A percentile compares a stretch with the other conserved stretches of the same genome.
Conservation (phyloP, 495 filamentous ascomycete species). For the Neurospora sp. region DNA sequence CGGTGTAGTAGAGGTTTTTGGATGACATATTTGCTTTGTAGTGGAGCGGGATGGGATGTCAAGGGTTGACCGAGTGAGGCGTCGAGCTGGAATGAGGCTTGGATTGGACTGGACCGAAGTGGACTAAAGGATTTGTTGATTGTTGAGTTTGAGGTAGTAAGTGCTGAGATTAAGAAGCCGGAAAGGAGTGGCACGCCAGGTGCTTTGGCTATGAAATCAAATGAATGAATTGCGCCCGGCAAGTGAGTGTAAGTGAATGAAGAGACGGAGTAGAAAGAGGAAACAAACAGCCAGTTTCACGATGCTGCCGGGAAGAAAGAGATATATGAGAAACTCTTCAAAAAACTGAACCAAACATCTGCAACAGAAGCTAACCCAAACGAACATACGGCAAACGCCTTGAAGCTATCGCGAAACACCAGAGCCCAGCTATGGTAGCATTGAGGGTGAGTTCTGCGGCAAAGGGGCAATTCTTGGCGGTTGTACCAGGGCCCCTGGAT, state of each 20-base stretch:
- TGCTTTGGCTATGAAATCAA: background rate
- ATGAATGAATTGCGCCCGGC: background rate
- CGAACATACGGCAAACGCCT: background rate
- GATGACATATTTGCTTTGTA: background rate
- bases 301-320: background rate
- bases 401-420: background rate
- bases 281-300: background rate
- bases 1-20: constrained; percentile 15
- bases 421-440: background rate
- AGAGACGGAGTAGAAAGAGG: background rate
- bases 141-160: background rate
- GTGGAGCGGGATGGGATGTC: background rate
- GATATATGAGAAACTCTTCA: background rate
- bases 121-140: background rate
- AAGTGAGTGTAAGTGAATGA: background rate
- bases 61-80: background rate
- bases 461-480: background rate
- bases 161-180: background rate
- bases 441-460: background rate
- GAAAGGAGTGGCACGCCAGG: background rate
- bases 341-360: background rate
- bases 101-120: background rate
- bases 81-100: background rate
- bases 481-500: background rate
- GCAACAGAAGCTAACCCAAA: background rate